phyloP scores from a whole-genome alignment of 1,284 basidiomycete species.

The Sphagnurus paluster region DNA sequence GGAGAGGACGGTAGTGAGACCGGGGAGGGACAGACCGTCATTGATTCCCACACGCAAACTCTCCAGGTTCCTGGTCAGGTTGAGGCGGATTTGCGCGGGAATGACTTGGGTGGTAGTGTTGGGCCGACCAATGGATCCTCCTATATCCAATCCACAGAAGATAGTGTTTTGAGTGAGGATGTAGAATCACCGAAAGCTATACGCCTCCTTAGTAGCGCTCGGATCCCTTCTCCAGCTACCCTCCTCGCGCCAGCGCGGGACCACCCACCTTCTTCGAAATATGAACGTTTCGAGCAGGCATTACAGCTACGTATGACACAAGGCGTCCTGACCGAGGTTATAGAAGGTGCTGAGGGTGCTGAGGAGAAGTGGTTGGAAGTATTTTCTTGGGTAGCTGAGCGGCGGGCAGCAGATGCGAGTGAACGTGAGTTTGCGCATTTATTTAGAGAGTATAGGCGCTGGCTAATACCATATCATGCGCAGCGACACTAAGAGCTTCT shows the following conservation, averaged over 20 bases:
- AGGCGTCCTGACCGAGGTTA: constrained; percentile 79
- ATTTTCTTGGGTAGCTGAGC: constrained; percentile 81
- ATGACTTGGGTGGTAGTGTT: constrained; percentile 1
- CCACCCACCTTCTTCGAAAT: constrained; percentile 49
- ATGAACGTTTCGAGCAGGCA: constrained; percentile 76
- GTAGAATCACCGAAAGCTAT: neutral
- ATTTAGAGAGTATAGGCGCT: neutral
- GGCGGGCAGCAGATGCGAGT: constrained; percentile 40
- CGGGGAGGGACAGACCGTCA: constrained; percentile 13
- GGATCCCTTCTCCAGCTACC: constrained; percentile 46
- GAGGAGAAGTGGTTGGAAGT: constrained; percentile 83
- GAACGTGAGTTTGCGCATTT: constrained; percentile 32
- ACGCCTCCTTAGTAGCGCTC: constrained; percentile 23
- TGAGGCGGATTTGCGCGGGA: constrained; percentile 2
- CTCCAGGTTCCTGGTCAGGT: neutral
- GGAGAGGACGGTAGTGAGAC: constrained; percentile 19
- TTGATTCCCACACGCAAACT: neutral
- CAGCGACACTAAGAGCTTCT: constrained; percentile 19
- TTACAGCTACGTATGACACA: constrained; percentile 89
- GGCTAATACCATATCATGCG: neutral
- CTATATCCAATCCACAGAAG: neutral
- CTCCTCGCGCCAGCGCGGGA: constrained; percentile 58
- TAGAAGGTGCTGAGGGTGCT: constrained; percentile 86
- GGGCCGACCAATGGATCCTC: neutral
- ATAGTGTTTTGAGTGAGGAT: neutral